Evolutionary conservation across 2,329 filamentous ascomycete species (phyloP).

Genomic region (Mollisiaceae sp.): DNA sequence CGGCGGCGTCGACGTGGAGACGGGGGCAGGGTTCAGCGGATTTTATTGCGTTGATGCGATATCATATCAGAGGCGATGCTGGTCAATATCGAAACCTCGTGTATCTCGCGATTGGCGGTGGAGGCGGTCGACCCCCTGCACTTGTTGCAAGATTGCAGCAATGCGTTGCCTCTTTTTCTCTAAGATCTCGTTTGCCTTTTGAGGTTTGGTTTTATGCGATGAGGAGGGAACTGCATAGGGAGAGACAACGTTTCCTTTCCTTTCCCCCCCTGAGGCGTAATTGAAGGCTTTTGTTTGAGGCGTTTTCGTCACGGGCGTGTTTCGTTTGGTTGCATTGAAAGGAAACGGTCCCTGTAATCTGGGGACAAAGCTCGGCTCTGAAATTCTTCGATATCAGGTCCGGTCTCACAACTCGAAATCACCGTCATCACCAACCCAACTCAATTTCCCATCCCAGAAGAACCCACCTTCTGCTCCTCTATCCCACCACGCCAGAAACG

Average conservation of each 20-base stretch:
- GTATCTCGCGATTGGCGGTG: slow-evolving; percentile 32
- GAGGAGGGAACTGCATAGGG: background rate
- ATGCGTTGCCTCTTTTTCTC: slow-evolving; percentile 21
- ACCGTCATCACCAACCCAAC: background rate
- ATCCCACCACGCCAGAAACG: background rate
- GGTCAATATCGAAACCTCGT: slow-evolving; percentile 28
- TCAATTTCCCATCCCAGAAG: background rate
- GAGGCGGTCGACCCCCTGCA: slow-evolving; percentile 24
- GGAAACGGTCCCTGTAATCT: background rate
- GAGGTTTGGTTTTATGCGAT: background rate
- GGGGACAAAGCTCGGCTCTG: slow-evolving; percentile 1
- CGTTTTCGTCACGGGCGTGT: background rate
- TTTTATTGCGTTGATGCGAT: slow-evolving; percentile 36
- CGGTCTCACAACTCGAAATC: background rate
- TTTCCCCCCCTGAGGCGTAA: background rate
- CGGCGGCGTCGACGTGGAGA: slow-evolving; percentile 36
- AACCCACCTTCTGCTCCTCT: background rate
- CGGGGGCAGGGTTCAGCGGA: slow-evolving; percentile 27
- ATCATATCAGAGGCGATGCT: slow-evolving; percentile 35
- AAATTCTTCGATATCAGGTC: background rate
- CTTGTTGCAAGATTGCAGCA: slow-evolving; percentile 21
- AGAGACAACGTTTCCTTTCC: background rate
- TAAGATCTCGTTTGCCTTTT: background rate
- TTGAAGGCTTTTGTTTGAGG: background rate
- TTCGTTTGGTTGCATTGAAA: slow-evolving; percentile 2